Evolutionary conservation across 495 filamentous ascomycete genomes (phyloP), one percentile per base, ranked within the genome.

Genomic region (Astrocystis sublimbata): DNA sequence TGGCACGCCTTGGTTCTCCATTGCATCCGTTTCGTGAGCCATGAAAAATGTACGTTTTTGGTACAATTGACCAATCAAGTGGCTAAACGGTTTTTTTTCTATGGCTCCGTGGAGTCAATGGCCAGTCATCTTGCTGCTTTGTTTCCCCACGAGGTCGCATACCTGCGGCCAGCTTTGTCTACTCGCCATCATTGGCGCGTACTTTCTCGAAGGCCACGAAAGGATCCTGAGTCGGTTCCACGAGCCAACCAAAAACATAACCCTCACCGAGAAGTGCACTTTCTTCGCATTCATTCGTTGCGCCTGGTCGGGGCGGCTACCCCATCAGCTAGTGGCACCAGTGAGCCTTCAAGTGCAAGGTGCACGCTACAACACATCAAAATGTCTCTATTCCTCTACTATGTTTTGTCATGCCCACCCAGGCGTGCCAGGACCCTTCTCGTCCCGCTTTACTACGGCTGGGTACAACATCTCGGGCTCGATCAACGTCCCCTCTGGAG

Each of bases 91-190:
- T 62, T 55, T 62, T 53, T n/a, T n/a, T 31, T 13, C 1, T 28
- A 26, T 8, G 42, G 45, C 23, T 26, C 58, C 46, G 31, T 51
- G 35, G 26, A 60, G 46, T 51, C 58, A 52, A 60, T 46, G 49
- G 17, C 49, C 59, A 54, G 59, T 61, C 24, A 38, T 45, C 17
- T 33, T 31, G 21, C 31, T 6, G 43, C 15, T 30, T 30, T 36
- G 12, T 2, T 40, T 49, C 60, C 41, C 60, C 60, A 62, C 51
- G 60, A 35, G 60, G 60, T 53, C 51, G 60, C 60, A 56, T 62
- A 15, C 38, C 60, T 62, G 60, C 60, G 60, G 60, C 60, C 60
- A 33, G 60, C 60, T 51, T 62, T 41, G 26, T 28, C 60, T 62
- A 41, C 42, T 46, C 50, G 55, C 60, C 51, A 19, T 62, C 51